phyloP scores from a whole-genome alignment of 1,139 yeast genomes.

The Pneumocystis oryctolagi region DNA sequence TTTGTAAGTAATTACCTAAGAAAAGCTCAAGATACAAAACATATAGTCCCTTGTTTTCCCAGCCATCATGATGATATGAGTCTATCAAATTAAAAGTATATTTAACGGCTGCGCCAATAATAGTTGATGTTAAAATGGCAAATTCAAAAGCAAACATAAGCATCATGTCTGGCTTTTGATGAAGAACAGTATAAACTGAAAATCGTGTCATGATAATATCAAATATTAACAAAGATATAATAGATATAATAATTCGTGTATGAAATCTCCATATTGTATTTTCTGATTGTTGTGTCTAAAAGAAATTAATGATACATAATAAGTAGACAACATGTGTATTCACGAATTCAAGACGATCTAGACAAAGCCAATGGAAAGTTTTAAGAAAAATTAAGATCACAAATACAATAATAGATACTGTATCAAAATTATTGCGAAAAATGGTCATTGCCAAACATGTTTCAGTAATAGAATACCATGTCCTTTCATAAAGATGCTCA shows the following conservation, averaged over 20 bases:
- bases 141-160: constrained; percentile 62
- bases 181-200: neutral
- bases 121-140: constrained; percentile 46
- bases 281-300: constrained; percentile 17
- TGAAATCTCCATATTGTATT: constrained; percentile 16
- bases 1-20: neutral
- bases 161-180: constrained; percentile 22
- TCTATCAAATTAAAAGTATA: constrained; percentile 46
- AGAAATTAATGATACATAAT: neutral
- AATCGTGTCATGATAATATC: constrained; percentile 25
- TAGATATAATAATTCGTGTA: constrained; percentile 27
- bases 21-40: constrained; percentile 12
- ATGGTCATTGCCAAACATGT: constrained; percentile 50
- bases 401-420: constrained; percentile 31
- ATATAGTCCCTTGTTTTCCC: constrained; percentile 12
- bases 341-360: constrained; percentile 26
- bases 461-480: constrained; percentile 52
- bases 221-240: constrained; percentile 31
- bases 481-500: constrained; percentile 58
- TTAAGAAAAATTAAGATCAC: constrained; percentile 38
- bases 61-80: constrained; percentile 36
- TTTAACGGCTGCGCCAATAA: constrained; percentile 36
- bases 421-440: constrained; percentile 41
- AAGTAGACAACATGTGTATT: constrained; percentile 18
- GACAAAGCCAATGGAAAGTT: constrained; percentile 59